Conservation (phyloP, 1,284 basidiomycete species). For the Gomphus sp. region DNA sequence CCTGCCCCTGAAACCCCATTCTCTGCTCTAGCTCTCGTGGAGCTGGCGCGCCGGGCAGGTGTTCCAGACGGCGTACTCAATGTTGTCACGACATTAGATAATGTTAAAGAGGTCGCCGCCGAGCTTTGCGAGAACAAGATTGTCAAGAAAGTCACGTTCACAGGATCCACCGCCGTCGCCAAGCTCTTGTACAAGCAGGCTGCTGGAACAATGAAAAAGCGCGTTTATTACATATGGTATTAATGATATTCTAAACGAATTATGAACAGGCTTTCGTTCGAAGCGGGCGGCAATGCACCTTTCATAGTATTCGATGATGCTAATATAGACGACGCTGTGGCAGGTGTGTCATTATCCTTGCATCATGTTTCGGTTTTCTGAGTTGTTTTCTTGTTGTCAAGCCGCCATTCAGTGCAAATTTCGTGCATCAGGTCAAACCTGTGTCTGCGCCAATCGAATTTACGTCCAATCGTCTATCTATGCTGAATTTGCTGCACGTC, state of each 20-base stretch:
- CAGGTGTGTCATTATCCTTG: slow-evolving; percentile 33
- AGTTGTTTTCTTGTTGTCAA: slow-evolving; percentile 19
- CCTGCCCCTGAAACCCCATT: slow-evolving; percentile 95
- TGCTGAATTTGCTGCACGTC: slow-evolving; percentile 76
- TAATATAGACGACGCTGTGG: slow-evolving; percentile 89
- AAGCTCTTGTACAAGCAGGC: slow-evolving; percentile 84
- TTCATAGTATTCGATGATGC: slow-evolving; percentile 98
- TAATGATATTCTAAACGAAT: background rate
- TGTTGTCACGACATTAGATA: slow-evolving; percentile 80
- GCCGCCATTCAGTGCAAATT: slow-evolving; percentile 88
- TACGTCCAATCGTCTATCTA: slow-evolving; percentile 82
- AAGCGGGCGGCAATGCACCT: slow-evolving; percentile 85
- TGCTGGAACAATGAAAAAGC: slow-evolving; percentile 88
- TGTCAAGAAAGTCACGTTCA: slow-evolving; percentile 90
- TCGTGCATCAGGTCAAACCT: slow-evolving; percentile 87
- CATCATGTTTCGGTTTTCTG: background rate
- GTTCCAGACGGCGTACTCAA: slow-evolving; percentile 95
- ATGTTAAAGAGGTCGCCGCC: slow-evolving; percentile 74
- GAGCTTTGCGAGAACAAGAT: slow-evolving; percentile 69
- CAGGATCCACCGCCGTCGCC: slow-evolving; percentile 87
- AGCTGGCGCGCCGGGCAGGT: slow-evolving; percentile 83
- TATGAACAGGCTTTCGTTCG: slow-evolving; percentile 59
- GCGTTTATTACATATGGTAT: slow-evolving; percentile 12
- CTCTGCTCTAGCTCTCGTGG: slow-evolving; percentile 81
- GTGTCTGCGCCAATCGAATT: slow-evolving; percentile 78